Conservation (phyloP, 2,329 filamentous ascomycete genomes). For the Alternaria arborescens region DNA sequence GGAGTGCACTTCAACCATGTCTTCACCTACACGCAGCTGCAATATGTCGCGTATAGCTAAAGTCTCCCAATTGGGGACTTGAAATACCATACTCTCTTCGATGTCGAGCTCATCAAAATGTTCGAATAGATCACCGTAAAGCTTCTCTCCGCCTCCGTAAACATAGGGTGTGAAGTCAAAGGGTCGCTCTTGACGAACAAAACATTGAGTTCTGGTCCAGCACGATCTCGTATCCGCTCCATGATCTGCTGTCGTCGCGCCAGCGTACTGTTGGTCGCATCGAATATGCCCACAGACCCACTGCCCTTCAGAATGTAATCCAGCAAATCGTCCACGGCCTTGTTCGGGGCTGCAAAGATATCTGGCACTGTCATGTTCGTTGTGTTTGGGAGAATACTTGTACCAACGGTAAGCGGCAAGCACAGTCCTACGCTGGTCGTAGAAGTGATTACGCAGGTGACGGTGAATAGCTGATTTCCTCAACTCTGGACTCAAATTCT, state of each 20-base stretch:
- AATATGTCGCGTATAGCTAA: neutral
- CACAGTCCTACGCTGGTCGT: neutral
- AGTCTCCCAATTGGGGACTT: neutral
- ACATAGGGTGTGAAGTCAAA: neutral
- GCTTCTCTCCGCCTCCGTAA: neutral
- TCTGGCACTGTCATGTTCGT: no score
- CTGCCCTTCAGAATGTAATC: conserved; percentile 85
- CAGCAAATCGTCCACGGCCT: conserved; percentile 78
- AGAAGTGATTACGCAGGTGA: neutral
- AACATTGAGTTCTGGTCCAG: conserved; percentile 85
- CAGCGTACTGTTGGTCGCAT: conserved; percentile 96
- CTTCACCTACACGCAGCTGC: neutral
- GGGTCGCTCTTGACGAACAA: conserved; percentile 73
- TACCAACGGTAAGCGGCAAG: neutral
- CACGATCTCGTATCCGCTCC: conserved; percentile 79
- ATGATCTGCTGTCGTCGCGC: conserved; percentile 84
- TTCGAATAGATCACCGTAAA: neutral
- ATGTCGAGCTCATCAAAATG: no score
- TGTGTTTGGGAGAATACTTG: no score
- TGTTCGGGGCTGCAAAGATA: neutral
- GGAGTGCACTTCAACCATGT: neutral
- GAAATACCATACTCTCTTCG: no score
- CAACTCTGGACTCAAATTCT: neutral
- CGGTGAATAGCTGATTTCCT: neutral
- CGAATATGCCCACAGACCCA: conserved; percentile 92